These are phyloP conservation scores for Pythium rishiriense DNA, from an alignment of 352 stramenopile genomes.

Conservation along the genomic window DNA sequence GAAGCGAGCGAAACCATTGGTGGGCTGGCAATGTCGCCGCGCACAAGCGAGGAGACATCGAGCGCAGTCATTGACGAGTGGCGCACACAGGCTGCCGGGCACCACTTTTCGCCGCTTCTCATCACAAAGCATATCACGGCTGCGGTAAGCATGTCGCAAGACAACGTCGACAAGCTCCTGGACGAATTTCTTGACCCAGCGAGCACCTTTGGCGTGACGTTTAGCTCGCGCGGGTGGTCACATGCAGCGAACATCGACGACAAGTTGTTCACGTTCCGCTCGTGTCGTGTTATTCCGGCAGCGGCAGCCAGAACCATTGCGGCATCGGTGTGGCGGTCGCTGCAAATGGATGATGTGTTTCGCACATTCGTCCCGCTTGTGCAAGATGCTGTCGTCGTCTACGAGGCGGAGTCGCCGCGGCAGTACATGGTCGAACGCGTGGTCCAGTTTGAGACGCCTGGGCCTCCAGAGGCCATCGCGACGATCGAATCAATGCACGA, in stretches of 20 bases:
- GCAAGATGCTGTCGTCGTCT: slow-evolving; percentile 42
- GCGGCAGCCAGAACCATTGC: slow-evolving; percentile 34
- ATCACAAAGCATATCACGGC: slow-evolving; percentile 37
- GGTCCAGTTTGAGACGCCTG: slow-evolving; percentile 32
- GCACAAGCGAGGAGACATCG: not conserved
- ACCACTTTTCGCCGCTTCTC: slow-evolving; percentile 31
- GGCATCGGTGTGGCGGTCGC: slow-evolving; percentile 44
- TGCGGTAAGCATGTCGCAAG: slow-evolving; percentile 28
- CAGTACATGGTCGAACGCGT: slow-evolving; percentile 32
- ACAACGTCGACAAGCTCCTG: slow-evolving; percentile 41
- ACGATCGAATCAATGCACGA: slow-evolving; percentile 44
- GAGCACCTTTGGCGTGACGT: slow-evolving; percentile 37
- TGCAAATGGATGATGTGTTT: slow-evolving; percentile 62
- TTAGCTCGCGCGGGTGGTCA: slow-evolving; percentile 49
- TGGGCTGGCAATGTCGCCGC: too few relatives aligned
- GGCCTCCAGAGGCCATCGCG: slow-evolving; percentile 33
- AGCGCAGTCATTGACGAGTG: slow-evolving; percentile 33
- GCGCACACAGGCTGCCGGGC: slow-evolving; percentile 7
- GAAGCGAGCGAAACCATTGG: not conserved
- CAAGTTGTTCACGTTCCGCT: slow-evolving; percentile 48
- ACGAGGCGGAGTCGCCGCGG: slow-evolving; percentile 32
- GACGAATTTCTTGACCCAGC: slow-evolving; percentile 19
- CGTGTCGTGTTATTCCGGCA: slow-evolving; percentile 33
- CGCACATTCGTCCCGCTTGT: slow-evolving; percentile 59
- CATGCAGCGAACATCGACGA: slow-evolving; percentile 39